These are phyloP conservation scores for Daldinia sp. DNA, from an alignment of 2,329 filamentous ascomycete species.

Conservation along the genomic window DNA sequence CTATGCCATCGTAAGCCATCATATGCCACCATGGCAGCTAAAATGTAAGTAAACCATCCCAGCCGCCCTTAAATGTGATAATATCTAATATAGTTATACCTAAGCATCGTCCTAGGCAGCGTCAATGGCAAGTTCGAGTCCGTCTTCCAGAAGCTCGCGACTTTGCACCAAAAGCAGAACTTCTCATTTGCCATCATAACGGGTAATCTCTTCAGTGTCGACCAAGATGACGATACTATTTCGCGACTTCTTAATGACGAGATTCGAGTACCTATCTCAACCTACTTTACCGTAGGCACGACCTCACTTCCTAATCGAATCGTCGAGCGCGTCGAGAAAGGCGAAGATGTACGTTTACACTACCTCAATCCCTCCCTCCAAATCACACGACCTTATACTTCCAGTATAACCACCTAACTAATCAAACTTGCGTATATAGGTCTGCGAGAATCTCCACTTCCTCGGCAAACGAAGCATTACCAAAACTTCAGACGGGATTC, in stretches of 20 bases:
- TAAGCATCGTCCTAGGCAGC: constrained; percentile 81
- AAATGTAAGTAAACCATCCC: constrained; percentile 53
- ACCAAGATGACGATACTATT: constrained; percentile 66
- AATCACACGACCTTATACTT: not conserved
- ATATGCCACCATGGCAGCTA: constrained; percentile 54
- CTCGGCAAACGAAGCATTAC: constrained; percentile 86
- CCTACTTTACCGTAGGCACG: constrained; percentile 87
- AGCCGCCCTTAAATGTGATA: not conserved
- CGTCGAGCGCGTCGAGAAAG: constrained; percentile 75
- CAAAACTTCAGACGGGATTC: constrained; percentile 88
- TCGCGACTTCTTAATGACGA: constrained; percentile 74
- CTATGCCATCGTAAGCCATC: not conserved
- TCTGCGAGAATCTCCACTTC: constrained; percentile 91
- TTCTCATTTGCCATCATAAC: constrained; percentile 87
- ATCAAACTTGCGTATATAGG: constrained; percentile 46
- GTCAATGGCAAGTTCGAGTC: constrained; percentile 80
- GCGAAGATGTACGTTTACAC: constrained; percentile 60
- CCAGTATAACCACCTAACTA: not conserved
- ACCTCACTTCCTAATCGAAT: constrained; percentile 75
- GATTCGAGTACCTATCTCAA: constrained; percentile 79
- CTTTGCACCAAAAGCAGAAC: constrained; percentile 84
- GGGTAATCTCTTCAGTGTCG: constrained; percentile 79
- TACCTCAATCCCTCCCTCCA: not conserved
- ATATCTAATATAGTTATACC: constrained; percentile 24
- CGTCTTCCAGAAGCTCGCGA: constrained; percentile 80